phyloP scores from a whole-genome alignment of 78 protist genomes.

The Dictyostelium capitatum region DNA sequence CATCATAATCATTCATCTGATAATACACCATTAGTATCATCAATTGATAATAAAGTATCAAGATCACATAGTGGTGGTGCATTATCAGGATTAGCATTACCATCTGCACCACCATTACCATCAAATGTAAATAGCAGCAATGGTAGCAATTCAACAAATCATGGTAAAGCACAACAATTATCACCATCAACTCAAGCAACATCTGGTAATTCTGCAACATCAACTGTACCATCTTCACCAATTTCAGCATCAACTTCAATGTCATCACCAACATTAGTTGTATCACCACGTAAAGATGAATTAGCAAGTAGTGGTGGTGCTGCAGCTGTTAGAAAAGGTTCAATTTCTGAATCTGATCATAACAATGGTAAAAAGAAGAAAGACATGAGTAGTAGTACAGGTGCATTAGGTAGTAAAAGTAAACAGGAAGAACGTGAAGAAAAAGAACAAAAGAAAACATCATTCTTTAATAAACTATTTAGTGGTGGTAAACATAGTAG shows the following conservation, averaged over 20 bases:
- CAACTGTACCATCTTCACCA: constrained; percentile 31
- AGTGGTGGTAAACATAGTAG: neutral
- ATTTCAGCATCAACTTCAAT: constrained; percentile 21
- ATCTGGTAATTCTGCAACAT: neutral
- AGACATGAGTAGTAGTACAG: neutral
- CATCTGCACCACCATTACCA: constrained; percentile 63
- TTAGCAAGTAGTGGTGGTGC: neutral
- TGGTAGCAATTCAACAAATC: neutral
- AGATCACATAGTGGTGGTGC: constrained; percentile 69
- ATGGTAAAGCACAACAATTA: neutral
- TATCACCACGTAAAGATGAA: constrained; percentile 30
- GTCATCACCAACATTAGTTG: constrained; percentile 22
- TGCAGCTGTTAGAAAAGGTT: neutral
- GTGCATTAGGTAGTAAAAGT: neutral
- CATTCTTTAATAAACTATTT: constrained; percentile 61
- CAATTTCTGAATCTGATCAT: constrained; percentile 10
- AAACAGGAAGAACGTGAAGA: constrained; percentile 9
- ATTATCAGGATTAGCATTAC: constrained; percentile 32
- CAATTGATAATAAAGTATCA: constrained; percentile 23
- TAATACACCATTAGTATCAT: neutral
- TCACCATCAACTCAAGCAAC: constrained; percentile 14
- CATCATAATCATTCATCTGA: neutral
- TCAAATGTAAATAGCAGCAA: neutral
- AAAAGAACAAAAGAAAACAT: constrained; percentile 35
- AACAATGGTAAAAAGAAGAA: neutral